phyloP scores from a whole-genome alignment of 768 basidiomycete species.

The Amanita molliuscula region DNA sequence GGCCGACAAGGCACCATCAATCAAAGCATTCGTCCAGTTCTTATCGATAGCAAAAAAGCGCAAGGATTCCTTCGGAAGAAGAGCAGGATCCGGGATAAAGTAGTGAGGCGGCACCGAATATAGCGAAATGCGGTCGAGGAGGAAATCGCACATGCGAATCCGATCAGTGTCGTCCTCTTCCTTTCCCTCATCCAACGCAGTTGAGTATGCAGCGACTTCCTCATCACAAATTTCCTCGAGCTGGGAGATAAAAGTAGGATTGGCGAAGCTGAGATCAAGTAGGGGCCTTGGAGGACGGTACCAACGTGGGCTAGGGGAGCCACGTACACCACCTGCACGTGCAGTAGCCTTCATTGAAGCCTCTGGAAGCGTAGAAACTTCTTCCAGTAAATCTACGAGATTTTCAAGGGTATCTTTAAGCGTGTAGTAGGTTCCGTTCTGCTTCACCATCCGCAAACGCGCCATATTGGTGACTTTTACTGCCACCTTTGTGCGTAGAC shows the following conservation, averaged over 20 bases:
- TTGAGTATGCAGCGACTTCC: background rate
- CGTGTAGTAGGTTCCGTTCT: no score
- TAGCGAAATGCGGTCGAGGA: background rate
- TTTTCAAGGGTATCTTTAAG: no score
- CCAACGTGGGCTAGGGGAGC: background rate
- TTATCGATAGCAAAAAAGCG: background rate
- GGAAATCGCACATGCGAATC: background rate
- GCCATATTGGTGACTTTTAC: no score
- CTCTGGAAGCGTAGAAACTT: no score
- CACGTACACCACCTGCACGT: background rate
- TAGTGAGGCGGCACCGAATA: background rate
- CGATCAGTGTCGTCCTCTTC: background rate
- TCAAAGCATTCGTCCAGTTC: background rate
- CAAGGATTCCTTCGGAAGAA: background rate
- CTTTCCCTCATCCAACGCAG: background rate
- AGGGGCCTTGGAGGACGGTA: background rate
- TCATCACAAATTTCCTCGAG: background rate
- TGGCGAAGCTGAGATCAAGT: background rate
- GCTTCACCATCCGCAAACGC: no score
- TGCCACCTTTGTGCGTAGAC: no score
- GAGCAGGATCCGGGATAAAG: background rate
- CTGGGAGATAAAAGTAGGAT: background rate
- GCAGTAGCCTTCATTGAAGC: background rate
- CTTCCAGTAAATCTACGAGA: no score
- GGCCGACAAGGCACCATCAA: background rate